A percentile compares a stretch with the other conserved stretches of the same genome.
Conservation (phyloP, 768 basidiomycete genomes). For the Mycena maculata region DNA sequence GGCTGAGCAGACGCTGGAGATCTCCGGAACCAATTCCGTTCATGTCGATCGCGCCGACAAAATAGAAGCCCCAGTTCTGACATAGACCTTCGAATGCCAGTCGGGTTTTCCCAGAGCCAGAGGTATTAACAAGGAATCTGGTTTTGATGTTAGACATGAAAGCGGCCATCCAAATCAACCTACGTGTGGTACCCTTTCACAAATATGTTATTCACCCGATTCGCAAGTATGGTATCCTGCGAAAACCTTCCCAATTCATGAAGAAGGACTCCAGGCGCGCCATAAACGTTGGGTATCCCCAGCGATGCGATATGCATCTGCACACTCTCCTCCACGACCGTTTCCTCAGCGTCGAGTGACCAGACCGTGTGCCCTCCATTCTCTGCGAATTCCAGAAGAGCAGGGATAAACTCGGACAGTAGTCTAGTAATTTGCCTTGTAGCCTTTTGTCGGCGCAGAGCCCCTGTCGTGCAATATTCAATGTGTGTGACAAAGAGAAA, state of each 20-base stretch:
- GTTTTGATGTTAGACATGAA: neutral
- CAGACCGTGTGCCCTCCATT: neutral
- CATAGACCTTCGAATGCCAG: constrained; percentile 21
- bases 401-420: neutral
- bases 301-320: neutral
- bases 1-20: neutral
- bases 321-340: neutral
- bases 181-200: constrained; percentile 1
- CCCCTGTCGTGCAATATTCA: neutral
- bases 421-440: neutral
- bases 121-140: constrained; percentile 26
- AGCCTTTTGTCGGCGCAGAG: neutral
- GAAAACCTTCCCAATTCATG: constrained; percentile 18
- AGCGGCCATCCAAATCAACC: neutral
- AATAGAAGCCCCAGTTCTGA: constrained; percentile 3
- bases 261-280: constrained; percentile 15
- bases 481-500: neutral
- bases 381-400: neutral
- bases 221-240: constrained; percentile 19
- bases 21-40: constrained; percentile 35
- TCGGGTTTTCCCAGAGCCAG: constrained; percentile 22
- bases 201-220: neutral
- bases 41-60: constrained; percentile 31
- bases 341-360: neutral
- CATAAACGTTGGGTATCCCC: constrained; percentile 2